Evolutionary conservation across 805 yeast genomes (phyloP), one percentile per base, ranked within the genome.

Genomic region (Starmerella scarabaei): DNA sequence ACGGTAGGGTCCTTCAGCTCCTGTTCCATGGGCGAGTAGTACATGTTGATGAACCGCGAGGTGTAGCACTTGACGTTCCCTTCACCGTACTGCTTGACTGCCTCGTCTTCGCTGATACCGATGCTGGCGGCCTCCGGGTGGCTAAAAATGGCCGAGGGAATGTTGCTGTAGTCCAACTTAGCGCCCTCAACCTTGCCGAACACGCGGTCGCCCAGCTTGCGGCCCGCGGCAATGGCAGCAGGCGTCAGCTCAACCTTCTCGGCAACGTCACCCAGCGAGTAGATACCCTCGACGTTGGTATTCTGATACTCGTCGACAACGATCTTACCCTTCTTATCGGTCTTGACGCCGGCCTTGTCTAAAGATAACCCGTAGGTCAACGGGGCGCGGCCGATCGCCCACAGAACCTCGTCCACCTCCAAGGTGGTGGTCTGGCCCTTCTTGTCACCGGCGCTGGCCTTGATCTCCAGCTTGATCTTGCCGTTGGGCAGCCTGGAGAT

Each of bases 121-220:
- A 88, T 77, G 5, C 93, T 71, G 38, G 96, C 98, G 5, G 93
- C 93, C 64, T 88, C 97, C 24, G 99, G 99, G 62, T 91, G 99
- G 3, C 95, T 77, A 61, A 91, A 91, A n/a, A 91, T 72, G n/a
- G 77, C 99, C 33, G 94, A 80, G 32, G 99, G 98, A 37, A 91
- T 75, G 57, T 86, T 81, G 21, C 59, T 63, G 62, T 78, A 91
- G 59, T 85, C 95, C 60, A 82, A 83, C 58, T 86, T 84, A 15
- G 50, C 45, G 35, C 73, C 60, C 47, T 72, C 73, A 47, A 70
- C 74, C 41, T 86, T 79, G 18, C 95, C 95, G 58, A 88, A 91
- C 44, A 91, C 65, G 59, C 99, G 74, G 66, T 88, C 86, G 21
- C 96, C 74, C 51, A 91, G 71, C 60, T 75, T 82, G 63, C 99